Evolutionary conservation across 139 green algal species (phyloP).

Genomic region (Chlorella sp.): DNA sequence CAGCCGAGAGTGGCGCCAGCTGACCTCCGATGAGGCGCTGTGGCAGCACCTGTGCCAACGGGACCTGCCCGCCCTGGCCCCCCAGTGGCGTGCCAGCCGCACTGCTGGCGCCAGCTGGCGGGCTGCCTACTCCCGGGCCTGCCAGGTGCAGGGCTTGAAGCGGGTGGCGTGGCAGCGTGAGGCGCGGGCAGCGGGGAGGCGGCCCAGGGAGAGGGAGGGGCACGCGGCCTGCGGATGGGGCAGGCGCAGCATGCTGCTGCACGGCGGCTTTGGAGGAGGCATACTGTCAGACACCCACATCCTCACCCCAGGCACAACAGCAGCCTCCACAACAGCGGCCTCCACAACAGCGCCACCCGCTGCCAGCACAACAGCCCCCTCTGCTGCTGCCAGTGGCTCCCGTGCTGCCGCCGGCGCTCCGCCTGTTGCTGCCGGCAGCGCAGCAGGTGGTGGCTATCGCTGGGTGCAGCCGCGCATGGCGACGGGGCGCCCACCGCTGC

Average conservation of each 20-base stretch:
- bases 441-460: not conserved
- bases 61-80: not conserved
- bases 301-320: not conserved
- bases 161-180: not conserved
- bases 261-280: constrained; percentile 21
- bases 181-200: not conserved
- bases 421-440: not conserved
- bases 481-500: not conserved
- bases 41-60: constrained; percentile 7
- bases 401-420: too few relatives aligned
- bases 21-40: not conserved
- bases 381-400: not conserved
- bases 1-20: not conserved
- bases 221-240: constrained; percentile 28
- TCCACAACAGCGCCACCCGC: not conserved
- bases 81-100: not conserved
- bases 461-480: constrained; percentile 10
- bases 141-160: not conserved
- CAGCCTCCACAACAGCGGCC: not conserved
- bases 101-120: not conserved
- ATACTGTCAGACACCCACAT: not conserved
- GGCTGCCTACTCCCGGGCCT: not conserved
- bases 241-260: not conserved
- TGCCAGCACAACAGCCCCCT: not conserved
- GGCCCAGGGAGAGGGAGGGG: constrained; percentile 1